Percentiles rank a stretch among this genome's conserved stretches.
These are phyloP conservation scores for Raffaelea albimanens DNA, from an alignment of 2,329 filamentous ascomycete genomes.

Conservation along the genomic window DNA sequence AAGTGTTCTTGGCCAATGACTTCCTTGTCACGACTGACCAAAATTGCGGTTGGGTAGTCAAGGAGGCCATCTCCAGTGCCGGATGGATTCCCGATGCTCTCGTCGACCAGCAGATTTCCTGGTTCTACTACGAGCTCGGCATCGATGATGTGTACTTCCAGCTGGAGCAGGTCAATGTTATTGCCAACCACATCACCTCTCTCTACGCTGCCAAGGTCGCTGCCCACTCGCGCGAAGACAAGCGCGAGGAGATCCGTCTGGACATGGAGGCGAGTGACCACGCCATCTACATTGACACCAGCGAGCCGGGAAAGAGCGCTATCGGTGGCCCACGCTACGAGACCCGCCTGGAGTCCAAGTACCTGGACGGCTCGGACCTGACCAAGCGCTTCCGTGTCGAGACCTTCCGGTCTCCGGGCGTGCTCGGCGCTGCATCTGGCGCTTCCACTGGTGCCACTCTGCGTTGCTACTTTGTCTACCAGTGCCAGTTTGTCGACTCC, in stretches of 20 bases:
- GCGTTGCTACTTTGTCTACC: slow-evolving; percentile 98
- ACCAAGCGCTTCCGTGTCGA: slow-evolving; percentile 82
- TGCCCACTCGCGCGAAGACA: slow-evolving; percentile 85
- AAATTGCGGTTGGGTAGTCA: slow-evolving; percentile 46
- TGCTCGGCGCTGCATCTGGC: slow-evolving; percentile 52
- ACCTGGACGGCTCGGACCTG: slow-evolving; percentile 70
- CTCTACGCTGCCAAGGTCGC: slow-evolving; percentile 96
- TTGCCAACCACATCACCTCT: slow-evolving; percentile 89
- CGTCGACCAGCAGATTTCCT: slow-evolving; percentile 75
- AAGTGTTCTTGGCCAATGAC: too few species aligned
- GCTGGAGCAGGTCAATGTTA: slow-evolving; percentile 75
- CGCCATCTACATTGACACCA: slow-evolving; percentile 97
- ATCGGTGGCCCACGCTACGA: slow-evolving; percentile 83
- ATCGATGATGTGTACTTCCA: slow-evolving; percentile 99
- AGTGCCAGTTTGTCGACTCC: slow-evolving; percentile 78
- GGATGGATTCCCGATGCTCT: slow-evolving; percentile 81
- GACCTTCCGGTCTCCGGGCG: slow-evolving; percentile 87
- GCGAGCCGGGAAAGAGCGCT: slow-evolving; percentile 72
- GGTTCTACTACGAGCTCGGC: slow-evolving; percentile 94
- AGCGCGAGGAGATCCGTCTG: slow-evolving; percentile 84
- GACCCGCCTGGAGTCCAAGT: slow-evolving; percentile 87
- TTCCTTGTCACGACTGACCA: neutral
- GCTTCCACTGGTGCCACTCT: slow-evolving; percentile 65
- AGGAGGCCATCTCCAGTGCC: slow-evolving; percentile 66
- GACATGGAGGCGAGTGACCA: slow-evolving; percentile 94